Evolutionary conservation across 441 rosid species (phyloP).

Genomic region (Arabidopsis lyrata): DNA sequence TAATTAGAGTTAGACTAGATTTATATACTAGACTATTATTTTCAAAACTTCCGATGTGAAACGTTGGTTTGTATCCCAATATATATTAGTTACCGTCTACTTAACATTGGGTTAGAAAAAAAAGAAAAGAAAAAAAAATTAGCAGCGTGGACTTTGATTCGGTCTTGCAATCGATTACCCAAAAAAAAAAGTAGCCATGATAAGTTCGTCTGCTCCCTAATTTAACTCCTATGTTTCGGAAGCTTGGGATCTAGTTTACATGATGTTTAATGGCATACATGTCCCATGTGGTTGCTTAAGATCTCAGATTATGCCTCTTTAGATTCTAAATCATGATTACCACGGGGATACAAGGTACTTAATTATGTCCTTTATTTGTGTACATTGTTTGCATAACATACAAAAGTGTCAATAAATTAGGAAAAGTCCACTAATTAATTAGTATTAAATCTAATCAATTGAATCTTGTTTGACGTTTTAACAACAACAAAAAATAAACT

Average conservation of each 20-base stretch:
- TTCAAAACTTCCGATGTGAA: too few species aligned
- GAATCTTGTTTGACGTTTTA: neutral
- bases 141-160: constrained; percentile 25
- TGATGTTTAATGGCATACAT: constrained; percentile 40
- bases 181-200: constrained; percentile 36
- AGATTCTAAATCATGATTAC: constrained; percentile 45
- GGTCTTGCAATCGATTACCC: constrained; percentile 12
- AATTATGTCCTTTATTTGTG: constrained; percentile 33
- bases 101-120: neutral
- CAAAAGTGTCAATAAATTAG: constrained; percentile 20
- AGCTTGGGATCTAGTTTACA: constrained; percentile 36
- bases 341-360: constrained; percentile 38
- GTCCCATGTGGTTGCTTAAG: constrained; percentile 45
- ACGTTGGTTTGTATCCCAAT: too few species aligned
- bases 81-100: too few species aligned
- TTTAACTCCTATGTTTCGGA: constrained; percentile 44
- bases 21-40: too few species aligned
- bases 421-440: neutral
- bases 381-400: constrained; percentile 19
- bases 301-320: constrained; percentile 42
- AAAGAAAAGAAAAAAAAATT: neutral
- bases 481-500: neutral
- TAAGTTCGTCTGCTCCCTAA: constrained; percentile 36
- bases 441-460: constrained; percentile 13
- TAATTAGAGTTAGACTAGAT: too few species aligned